Conservation (phyloP, 495 filamentous ascomycete genomes). For the Viridothelium virens region DNA sequence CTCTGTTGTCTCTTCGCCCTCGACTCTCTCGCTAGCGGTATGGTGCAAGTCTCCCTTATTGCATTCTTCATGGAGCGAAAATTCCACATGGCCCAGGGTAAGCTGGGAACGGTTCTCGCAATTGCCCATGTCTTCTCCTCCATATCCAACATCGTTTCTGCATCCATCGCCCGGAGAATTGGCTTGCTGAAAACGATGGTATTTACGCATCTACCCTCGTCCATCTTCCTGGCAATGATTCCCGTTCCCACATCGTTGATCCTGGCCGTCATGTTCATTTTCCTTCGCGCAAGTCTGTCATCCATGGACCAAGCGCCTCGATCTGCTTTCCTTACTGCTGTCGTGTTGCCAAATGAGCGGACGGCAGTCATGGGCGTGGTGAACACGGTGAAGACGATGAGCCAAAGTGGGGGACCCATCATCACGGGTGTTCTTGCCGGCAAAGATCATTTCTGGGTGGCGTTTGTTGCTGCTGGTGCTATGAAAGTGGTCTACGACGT, state of each 20-base stretch:
- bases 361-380: slow-evolving; percentile 52
- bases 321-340: slow-evolving; percentile 67
- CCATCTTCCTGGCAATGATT: slow-evolving; percentile 63
- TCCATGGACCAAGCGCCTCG: slow-evolving; percentile 80
- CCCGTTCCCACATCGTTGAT: slow-evolving; percentile 52
- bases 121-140: slow-evolving; percentile 58
- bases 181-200: slow-evolving; percentile 85
- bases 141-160: slow-evolving; percentile 61
- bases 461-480: slow-evolving; percentile 62
- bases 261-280: slow-evolving; percentile 57
- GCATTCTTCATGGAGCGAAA: slow-evolving; percentile 73
- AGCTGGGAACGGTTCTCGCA: slow-evolving; percentile 65
- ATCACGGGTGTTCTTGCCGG: slow-evolving; percentile 63
- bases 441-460: slow-evolving; percentile 56
- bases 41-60: slow-evolving; percentile 55
- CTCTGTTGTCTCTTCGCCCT: slow-evolving; percentile 70
- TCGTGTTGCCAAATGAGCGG: slow-evolving; percentile 62
- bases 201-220: slow-evolving; percentile 72
- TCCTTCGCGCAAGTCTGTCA: slow-evolving; percentile 52
- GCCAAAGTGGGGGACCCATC: slow-evolving; percentile 48
- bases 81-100: slow-evolving; percentile 59
- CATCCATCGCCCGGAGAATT: slow-evolving; percentile 65
- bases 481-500: slow-evolving; percentile 67
- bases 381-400: slow-evolving; percentile 31
- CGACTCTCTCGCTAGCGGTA: slow-evolving; percentile 71